Evolutionary conservation across 2,329 filamentous ascomycete species (phyloP).

Genomic region (Ophiocordyceps camponoti-rufipedis): DNA sequence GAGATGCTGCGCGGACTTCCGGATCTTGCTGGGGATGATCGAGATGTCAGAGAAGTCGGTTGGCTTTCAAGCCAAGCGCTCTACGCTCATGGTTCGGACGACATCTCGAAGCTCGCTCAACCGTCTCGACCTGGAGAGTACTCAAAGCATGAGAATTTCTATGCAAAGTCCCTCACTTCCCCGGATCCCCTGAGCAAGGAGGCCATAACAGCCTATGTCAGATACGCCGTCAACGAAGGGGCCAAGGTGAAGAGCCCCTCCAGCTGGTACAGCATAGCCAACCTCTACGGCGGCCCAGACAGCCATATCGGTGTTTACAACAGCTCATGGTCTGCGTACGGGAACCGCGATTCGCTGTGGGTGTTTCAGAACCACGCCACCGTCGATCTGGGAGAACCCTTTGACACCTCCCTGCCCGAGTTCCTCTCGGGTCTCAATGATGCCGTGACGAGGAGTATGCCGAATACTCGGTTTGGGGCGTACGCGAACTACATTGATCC

Average conservation of each 20-base stretch:
- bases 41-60: background rate
- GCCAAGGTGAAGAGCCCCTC: background rate
- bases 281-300: background rate
- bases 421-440: background rate
- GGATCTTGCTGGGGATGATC: background rate
- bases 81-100: background rate
- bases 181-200: background rate
- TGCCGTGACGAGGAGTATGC: background rate
- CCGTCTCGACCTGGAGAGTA: background rate
- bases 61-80: background rate
- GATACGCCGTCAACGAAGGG: background rate
- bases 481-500: background rate
- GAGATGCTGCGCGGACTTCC: background rate
- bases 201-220: background rate
- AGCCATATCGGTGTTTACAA: background rate
- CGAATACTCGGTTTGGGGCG: background rate
- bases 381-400: background rate
- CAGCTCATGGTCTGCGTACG: background rate
- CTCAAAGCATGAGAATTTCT: background rate
- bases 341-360: background rate
- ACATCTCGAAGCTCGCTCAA: background rate
- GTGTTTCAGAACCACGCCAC: background rate
- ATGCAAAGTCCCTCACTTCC: background rate
- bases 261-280: background rate
- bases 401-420: background rate